Conservation (phyloP, 495 filamentous ascomycete species). For the Elasticomyces elasticus region DNA sequence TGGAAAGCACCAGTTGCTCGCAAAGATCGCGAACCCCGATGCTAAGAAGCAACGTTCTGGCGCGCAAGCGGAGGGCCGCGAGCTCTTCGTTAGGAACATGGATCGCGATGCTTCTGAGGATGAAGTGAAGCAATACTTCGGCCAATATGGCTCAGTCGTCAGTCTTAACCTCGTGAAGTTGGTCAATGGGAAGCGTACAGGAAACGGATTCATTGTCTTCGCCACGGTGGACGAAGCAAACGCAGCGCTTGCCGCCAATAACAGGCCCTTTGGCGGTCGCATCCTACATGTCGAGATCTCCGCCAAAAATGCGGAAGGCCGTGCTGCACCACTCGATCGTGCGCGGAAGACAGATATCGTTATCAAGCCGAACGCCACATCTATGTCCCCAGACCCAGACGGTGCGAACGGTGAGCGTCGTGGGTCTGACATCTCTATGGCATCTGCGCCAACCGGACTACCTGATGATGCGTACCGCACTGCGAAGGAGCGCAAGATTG, state of each 20-base stretch:
- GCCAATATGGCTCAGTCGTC: slow-evolving; percentile 64
- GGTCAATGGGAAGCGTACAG: slow-evolving; percentile 55
- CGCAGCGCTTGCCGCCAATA: slow-evolving; percentile 59
- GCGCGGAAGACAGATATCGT: slow-evolving; percentile 17
- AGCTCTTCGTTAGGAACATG: slow-evolving; percentile 72
- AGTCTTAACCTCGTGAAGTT: slow-evolving; percentile 55
- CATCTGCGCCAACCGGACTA: not conserved
- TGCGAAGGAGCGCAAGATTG: slow-evolving; percentile 32
- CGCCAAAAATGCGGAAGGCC: slow-evolving; percentile 32
- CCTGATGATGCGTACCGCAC: slow-evolving; percentile 44
- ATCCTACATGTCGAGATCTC: slow-evolving; percentile 53
- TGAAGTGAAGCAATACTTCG: slow-evolving; percentile 60
- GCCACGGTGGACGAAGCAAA: slow-evolving; percentile 60
- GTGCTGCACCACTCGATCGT: slow-evolving; percentile 33
- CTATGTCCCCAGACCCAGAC: slow-evolving; percentile 35
- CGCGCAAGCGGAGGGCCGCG: slow-evolving; percentile 73
- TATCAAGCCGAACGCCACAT: slow-evolving; percentile 14
- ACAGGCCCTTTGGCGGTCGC: slow-evolving; percentile 57
- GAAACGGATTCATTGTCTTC: slow-evolving; percentile 70
- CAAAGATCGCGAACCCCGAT: slow-evolving; percentile 73
- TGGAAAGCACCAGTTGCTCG: slow-evolving; percentile 54
- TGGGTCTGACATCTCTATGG: slow-evolving; percentile 16
- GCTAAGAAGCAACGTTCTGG: slow-evolving; percentile 69
- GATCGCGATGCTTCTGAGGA: slow-evolving; percentile 54
- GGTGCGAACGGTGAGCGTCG: slow-evolving; percentile 15